Conservation (phyloP, 2,329 filamentous ascomycete genomes). For the Sclerotinia nivalis region DNA sequence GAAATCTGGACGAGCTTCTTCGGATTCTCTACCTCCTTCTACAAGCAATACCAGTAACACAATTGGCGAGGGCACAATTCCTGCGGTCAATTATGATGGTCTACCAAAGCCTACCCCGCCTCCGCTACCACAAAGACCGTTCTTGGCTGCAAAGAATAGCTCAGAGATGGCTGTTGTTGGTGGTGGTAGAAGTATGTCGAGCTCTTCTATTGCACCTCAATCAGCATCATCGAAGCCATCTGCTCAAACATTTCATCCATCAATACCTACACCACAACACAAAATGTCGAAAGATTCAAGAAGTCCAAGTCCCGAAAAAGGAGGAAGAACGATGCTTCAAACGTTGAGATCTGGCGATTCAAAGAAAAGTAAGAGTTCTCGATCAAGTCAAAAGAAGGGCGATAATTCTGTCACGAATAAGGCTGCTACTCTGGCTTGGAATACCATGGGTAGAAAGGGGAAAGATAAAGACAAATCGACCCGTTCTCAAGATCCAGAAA, state of each 20-base stretch:
- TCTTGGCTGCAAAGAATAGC: slow-evolving; percentile 49
- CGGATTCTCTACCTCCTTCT: slow-evolving; percentile 1
- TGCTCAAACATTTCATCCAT: slow-evolving; percentile 27
- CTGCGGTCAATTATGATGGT: slow-evolving; percentile 75
- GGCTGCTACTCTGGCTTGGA: slow-evolving; percentile 63
- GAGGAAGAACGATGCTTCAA: slow-evolving; percentile 57
- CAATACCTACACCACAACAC: slow-evolving; percentile 29
- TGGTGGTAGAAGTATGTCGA: slow-evolving; percentile 34
- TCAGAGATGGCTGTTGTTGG: slow-evolving; percentile 49
- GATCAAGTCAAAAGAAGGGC: slow-evolving; percentile 30
- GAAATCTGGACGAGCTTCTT: slow-evolving; percentile 14
- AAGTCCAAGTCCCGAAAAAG: slow-evolving; percentile 59
- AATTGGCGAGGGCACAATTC: slow-evolving; percentile 79
- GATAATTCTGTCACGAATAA: slow-evolving; percentile 60
- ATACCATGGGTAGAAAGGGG: slow-evolving; percentile 33
- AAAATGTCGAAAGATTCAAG: slow-evolving; percentile 44
- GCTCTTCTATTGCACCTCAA: slow-evolving; percentile 24
- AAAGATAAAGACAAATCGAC: slow-evolving; percentile 35
- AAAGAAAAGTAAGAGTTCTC: slow-evolving; percentile 46
- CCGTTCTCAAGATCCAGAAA: slow-evolving; percentile 36
- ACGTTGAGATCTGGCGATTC: slow-evolving; percentile 58
- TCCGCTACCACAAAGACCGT: slow-evolving; percentile 58
- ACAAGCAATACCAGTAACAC: slow-evolving; percentile 23
- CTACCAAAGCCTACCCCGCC: slow-evolving; percentile 65
- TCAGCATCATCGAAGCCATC: slow-evolving; percentile 28